Conservation (phyloP, 805 yeast genomes). For the Metschnikowia lochheadii region DNA sequence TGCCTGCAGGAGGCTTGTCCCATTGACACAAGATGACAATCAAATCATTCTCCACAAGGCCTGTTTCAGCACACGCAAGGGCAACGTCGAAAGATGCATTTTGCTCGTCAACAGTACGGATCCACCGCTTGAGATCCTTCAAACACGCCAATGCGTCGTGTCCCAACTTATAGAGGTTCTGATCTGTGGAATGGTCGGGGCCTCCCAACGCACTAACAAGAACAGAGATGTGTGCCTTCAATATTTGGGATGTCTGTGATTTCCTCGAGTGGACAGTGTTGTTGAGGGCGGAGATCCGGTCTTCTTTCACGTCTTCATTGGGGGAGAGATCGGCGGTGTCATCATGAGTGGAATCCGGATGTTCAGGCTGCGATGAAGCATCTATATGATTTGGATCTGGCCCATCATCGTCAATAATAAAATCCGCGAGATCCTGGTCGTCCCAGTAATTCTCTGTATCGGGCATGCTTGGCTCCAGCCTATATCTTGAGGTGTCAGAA, state of each 20-base stretch:
- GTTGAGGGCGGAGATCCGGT: constrained; percentile 17
- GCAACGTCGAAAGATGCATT: constrained; percentile 75
- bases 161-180: constrained; percentile 70
- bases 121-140: constrained; percentile 85
- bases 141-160: constrained; percentile 85
- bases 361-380: not conserved
- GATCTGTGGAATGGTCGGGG: constrained; percentile 58
- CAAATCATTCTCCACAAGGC: constrained; percentile 68
- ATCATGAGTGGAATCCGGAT: not conserved
- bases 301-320: constrained; percentile 13
- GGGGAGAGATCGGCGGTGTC: constrained; percentile 10
- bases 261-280: constrained; percentile 29
- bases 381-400: not conserved
- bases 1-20: constrained; percentile 43
- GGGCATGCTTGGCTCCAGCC: not conserved
- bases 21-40: constrained; percentile 70
- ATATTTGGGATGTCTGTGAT: constrained; percentile 35
- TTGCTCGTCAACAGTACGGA: constrained; percentile 74
- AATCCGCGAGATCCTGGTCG: constrained; percentile 32
- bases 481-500: not conserved
- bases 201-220: constrained; percentile 92
- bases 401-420: constrained; percentile 30
- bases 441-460: constrained; percentile 8
- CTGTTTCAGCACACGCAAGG: constrained; percentile 77
- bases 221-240: constrained; percentile 72